A percentile compares a stretch with the other conserved stretches of the same genome.
Conservation (phyloP, 2,329 filamentous ascomycete genomes). For the Cladosporium sp. region DNA sequence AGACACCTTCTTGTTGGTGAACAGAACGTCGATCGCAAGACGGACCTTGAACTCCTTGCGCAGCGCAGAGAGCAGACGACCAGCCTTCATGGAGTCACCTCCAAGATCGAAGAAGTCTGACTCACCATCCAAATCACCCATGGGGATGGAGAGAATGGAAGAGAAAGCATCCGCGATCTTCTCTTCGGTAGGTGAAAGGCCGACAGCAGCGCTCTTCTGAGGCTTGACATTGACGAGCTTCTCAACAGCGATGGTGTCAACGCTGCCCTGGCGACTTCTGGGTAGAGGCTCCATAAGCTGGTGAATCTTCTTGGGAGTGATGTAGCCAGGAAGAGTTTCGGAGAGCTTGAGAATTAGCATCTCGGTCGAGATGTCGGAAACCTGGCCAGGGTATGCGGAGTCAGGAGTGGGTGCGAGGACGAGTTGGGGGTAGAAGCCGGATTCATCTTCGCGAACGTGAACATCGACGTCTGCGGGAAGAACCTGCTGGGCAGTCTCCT, state of each 20-base stretch:
- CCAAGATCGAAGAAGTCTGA: constrained; percentile 56
- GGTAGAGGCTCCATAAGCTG: constrained; percentile 32
- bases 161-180: constrained; percentile 50
- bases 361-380: constrained; percentile 18
- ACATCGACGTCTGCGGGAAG: constrained; percentile 29
- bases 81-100: constrained; percentile 57
- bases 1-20: constrained; percentile 50
- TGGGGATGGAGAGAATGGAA: constrained; percentile 44
- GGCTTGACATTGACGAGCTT: constrained; percentile 21
- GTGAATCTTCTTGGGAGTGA: constrained; percentile 32
- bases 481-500: constrained; percentile 22
- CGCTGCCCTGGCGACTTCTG: constrained; percentile 26
- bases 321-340: constrained; percentile 30
- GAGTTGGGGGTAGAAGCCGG: constrained; percentile 32
- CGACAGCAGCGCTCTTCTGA: constrained; percentile 8
- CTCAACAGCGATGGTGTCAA: constrained; percentile 26
- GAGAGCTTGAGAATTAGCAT: constrained; percentile 25
- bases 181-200: constrained; percentile 36
- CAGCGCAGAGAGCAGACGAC: constrained; percentile 53
- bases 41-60: constrained; percentile 52
- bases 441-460: constrained; percentile 31
- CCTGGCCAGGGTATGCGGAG: constrained; percentile 11
- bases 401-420: constrained; percentile 37
- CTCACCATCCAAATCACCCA: constrained; percentile 41
- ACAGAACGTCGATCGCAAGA: constrained; percentile 54